Conservation (phyloP, 164 flowering plant genomes). For the Aristolochia fimbriata region DNA sequence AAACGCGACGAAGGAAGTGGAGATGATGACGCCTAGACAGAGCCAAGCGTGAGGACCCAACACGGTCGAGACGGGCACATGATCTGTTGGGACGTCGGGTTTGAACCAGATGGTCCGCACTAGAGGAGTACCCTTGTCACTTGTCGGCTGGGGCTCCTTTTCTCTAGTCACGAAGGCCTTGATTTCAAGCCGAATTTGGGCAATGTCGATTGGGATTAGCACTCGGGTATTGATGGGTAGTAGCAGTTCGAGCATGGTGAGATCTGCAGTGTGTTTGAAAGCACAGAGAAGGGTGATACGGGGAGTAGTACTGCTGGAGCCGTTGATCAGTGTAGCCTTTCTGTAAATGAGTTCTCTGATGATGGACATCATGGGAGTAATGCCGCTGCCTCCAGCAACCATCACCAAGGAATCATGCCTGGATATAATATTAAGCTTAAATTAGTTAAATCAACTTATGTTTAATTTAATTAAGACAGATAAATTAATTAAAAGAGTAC, state of each 20-base stretch:
- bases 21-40: constrained; percentile 58
- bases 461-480: not conserved
- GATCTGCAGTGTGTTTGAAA: constrained; percentile 48
- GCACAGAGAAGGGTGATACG: constrained; percentile 36
- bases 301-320: constrained; percentile 39
- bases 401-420: constrained; percentile 74
- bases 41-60: constrained; percentile 72
- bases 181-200: constrained; percentile 37
- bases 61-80: constrained; percentile 36
- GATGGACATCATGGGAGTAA: constrained; percentile 69
- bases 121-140: constrained; percentile 8
- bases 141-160: constrained; percentile 17
- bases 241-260: constrained; percentile 64
- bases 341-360: constrained; percentile 46
- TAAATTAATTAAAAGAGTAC: not conserved
- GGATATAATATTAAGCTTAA: constrained; percentile 13
- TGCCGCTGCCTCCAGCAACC: constrained; percentile 87
- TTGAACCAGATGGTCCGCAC: constrained; percentile 50
- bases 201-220: constrained; percentile 18
- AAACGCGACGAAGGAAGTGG: constrained; percentile 55
- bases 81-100: constrained; percentile 37
- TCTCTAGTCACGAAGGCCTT: constrained; percentile 74
- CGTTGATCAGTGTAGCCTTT: constrained; percentile 13
- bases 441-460: not conserved
- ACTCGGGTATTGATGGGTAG: constrained; percentile 38